These are phyloP conservation scores for Phylloporus sp. DNA, from an alignment of 768 basidiomycete species.

Conservation along the genomic window DNA sequence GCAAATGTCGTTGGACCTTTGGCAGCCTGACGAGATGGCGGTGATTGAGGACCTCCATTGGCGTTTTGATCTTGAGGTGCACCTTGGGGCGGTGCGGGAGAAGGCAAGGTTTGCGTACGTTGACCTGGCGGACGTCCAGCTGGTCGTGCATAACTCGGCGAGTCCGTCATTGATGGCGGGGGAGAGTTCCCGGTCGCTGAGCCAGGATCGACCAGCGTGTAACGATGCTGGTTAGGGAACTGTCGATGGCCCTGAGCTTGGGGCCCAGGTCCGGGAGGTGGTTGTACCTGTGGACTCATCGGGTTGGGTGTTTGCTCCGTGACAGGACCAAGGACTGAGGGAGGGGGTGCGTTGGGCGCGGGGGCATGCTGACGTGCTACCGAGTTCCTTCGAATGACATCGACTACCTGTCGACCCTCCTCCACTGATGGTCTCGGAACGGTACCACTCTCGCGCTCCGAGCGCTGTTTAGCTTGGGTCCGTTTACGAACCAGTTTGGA, in stretches of 20 bases:
- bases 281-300: slow-evolving; percentile 6
- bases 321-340: slow-evolving; percentile 9
- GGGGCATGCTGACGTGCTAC: slow-evolving; percentile 19
- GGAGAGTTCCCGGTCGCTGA: slow-evolving; percentile 8
- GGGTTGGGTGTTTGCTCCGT: slow-evolving; percentile 9
- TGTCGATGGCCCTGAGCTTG: slow-evolving; percentile 16
- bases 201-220: slow-evolving; percentile 45
- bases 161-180: slow-evolving; percentile 15
- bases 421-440: slow-evolving; percentile 17
- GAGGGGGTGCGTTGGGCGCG: slow-evolving; percentile 5
- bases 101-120: slow-evolving; percentile 18
- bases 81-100: slow-evolving; percentile 12
- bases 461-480: slow-evolving; percentile 65
- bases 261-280: background rate
- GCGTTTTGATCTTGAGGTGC: background rate
- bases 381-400: slow-evolving; percentile 53
- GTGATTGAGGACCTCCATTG: slow-evolving; percentile 1
- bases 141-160: slow-evolving; percentile 25
- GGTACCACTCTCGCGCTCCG: slow-evolving; percentile 25
- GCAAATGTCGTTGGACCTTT: slow-evolving; percentile 76
- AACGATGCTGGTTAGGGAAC: slow-evolving; percentile 40
- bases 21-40: slow-evolving; percentile 4
- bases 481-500: slow-evolving; percentile 77
- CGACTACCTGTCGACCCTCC: slow-evolving; percentile 47
- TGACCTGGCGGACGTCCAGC: slow-evolving; percentile 33